A percentile compares a stretch with the other conserved stretches of the same genome.
Conservation (phyloP, 306 rosid genomes). For the Quercus alba region DNA sequence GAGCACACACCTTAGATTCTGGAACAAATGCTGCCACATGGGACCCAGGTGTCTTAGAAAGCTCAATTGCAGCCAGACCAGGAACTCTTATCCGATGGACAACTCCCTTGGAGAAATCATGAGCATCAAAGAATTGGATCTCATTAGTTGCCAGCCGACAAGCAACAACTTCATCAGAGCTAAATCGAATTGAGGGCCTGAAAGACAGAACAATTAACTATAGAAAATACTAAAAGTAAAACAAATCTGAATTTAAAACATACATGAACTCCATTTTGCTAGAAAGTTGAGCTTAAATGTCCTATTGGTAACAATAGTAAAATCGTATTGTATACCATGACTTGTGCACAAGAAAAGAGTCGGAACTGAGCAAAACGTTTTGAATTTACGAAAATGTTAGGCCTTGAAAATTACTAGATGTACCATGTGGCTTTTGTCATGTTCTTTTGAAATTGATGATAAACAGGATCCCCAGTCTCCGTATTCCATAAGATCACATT, state of each 20-base stretch:
- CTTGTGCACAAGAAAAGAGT: not conserved
- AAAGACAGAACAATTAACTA: conserved; percentile 7
- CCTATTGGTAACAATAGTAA: not conserved
- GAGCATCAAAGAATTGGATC: conserved; percentile 72
- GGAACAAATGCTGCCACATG: conserved; percentile 90
- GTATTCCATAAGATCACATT: conserved; percentile 66
- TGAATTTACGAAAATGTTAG: not conserved
- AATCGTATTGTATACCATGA: not conserved
- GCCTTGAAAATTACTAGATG: not conserved
- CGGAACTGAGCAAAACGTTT: not conserved
- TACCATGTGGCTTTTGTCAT: conserved; percentile 70
- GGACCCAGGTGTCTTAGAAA: conserved; percentile 76
- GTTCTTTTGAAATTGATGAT: conserved; percentile 74
- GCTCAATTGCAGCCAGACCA: conserved; percentile 74
- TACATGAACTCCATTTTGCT: not conserved
- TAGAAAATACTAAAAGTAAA: not conserved
- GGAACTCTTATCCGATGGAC: conserved; percentile 59
- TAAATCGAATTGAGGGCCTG: conserved; percentile 85
- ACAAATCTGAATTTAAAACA: not conserved
- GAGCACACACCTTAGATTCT: conserved; percentile 68
- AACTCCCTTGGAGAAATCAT: conserved; percentile 73
- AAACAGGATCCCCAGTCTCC: conserved; percentile 54
- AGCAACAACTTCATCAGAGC: conserved; percentile 72
- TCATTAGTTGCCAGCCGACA: conserved; percentile 84
- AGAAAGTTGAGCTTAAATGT: not conserved